A percentile compares a stretch with the other conserved stretches of the same genome.
phyloP scores from a whole-genome alignment of 2,329 filamentous ascomycete genomes.

The Trichoderma sp. region DNA sequence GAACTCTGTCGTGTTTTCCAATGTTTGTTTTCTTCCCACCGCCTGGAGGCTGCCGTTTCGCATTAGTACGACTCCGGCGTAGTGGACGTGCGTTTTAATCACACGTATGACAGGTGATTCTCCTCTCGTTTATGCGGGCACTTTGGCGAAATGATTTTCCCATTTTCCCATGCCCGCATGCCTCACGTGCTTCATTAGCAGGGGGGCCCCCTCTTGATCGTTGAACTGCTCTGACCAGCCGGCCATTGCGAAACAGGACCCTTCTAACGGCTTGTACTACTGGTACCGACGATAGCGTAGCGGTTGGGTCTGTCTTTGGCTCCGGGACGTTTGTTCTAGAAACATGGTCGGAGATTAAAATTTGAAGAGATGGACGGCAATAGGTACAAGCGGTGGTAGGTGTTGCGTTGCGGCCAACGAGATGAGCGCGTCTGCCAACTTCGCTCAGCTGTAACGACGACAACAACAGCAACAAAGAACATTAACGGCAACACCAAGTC shows the following conservation, averaged over 20 bases:
- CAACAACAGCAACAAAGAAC: neutral
- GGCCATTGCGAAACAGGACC: neutral
- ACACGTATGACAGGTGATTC: constrained; percentile 19
- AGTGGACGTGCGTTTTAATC: constrained; percentile 5
- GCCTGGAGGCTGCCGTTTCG: neutral
- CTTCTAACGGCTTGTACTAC: neutral
- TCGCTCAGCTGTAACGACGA: neutral
- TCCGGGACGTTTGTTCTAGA: constrained; percentile 21
- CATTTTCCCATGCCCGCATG: constrained; percentile 17
- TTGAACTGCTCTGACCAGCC: neutral
- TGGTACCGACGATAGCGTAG: neutral
- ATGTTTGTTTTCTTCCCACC: neutral
- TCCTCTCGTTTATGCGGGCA: constrained; percentile 15
- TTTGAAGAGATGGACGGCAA: neutral
- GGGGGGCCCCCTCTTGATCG: neutral
- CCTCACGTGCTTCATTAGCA: neutral
- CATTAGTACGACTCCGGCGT: neutral
- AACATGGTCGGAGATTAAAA: constrained; percentile 16
- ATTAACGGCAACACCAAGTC: neutral
- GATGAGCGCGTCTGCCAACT: neutral
- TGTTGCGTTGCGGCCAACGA: neutral
- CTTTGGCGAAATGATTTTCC: constrained; percentile 22
- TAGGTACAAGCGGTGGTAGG: neutral
- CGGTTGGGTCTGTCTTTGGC: neutral
- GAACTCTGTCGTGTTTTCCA: constrained; percentile 9